Percentiles rank a stretch among this genome's conserved stretches.
Conservation (phyloP, 2,329 filamentous ascomycete genomes). For the Talaromyces albobiverticillius region DNA sequence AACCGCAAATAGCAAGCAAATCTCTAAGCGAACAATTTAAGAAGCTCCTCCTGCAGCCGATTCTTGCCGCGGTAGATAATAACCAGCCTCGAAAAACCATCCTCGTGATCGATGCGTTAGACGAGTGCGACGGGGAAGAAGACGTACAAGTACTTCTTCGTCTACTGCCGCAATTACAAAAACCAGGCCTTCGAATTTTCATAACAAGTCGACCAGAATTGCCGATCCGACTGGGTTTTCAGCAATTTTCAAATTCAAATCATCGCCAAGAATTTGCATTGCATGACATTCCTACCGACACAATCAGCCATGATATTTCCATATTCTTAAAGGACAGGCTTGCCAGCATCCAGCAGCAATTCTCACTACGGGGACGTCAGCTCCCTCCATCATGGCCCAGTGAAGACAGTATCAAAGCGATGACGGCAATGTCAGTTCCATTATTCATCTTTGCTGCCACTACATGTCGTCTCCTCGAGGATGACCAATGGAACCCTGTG, state of each 20-base stretch:
- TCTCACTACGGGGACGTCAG: neutral
- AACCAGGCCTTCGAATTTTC: neutral
- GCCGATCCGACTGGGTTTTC: neutral
- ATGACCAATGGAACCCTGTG: slow-evolving; percentile 17
- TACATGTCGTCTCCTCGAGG: slow-evolving; percentile 24
- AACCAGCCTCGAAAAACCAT: neutral
- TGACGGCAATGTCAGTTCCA: slow-evolving; percentile 26
- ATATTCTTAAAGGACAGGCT: neutral
- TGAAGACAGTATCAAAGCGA: slow-evolving; percentile 17
- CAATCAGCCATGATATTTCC: neutral
- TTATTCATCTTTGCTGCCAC: slow-evolving; percentile 31
- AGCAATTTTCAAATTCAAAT: neutral
- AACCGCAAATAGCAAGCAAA: slow-evolving; percentile 21
- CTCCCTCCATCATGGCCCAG: slow-evolving; percentile 25
- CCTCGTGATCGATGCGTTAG: slow-evolving; percentile 4
- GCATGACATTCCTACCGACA: neutral
- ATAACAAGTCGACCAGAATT: slow-evolving; percentile 5
- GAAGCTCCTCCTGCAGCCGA: slow-evolving; percentile 24
- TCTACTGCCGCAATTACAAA: neutral
- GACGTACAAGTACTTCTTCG: neutral
- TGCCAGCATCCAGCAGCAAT: neutral
- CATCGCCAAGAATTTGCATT: neutral
- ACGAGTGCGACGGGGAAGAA: neutral
- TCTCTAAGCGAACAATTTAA: slow-evolving; percentile 26
- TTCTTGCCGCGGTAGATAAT: slow-evolving; percentile 8